Conservation (phyloP, 305 asterid species). For the Ajuga reptans region DNA sequence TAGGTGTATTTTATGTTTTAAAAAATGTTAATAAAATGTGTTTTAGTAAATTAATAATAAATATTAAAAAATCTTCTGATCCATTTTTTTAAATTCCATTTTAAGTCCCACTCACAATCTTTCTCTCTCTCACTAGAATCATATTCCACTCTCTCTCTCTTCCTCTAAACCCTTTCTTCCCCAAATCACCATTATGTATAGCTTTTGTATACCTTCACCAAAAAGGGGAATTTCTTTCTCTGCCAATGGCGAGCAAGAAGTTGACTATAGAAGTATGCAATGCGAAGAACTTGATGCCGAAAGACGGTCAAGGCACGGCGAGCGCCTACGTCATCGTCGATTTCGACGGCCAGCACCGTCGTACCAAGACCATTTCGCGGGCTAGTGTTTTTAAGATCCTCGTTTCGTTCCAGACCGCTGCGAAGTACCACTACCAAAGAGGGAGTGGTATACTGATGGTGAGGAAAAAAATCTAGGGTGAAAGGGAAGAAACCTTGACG, state of each 20-base stretch:
- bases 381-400: too few relatives aligned
- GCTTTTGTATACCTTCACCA: neutral
- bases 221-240: neutral
- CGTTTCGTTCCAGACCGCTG: too few relatives aligned
- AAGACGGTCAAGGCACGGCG: constrained; percentile 89
- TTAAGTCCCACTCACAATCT: neutral
- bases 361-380: constrained; percentile 60
- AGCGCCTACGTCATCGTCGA: constrained; percentile 77
- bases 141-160: neutral
- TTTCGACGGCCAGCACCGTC: constrained; percentile 82
- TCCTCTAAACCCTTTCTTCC: constrained; percentile 1
- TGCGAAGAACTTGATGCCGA: constrained; percentile 84
- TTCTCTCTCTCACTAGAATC: neutral
- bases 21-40: too few relatives aligned
- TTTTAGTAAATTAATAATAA: too few relatives aligned
- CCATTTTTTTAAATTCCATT: constrained; percentile 18
- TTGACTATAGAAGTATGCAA: constrained; percentile 51
- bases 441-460: too few relatives aligned
- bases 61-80: too few relatives aligned
- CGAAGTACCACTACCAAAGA: too few relatives aligned
- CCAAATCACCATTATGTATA: neutral
- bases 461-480: too few relatives aligned
- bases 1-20: too few relatives aligned
- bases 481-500: too few relatives aligned
- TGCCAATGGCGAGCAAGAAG: constrained; percentile 46